Conservation (phyloP, 257 asterid genomes). For the Salvia rosmarinus region DNA sequence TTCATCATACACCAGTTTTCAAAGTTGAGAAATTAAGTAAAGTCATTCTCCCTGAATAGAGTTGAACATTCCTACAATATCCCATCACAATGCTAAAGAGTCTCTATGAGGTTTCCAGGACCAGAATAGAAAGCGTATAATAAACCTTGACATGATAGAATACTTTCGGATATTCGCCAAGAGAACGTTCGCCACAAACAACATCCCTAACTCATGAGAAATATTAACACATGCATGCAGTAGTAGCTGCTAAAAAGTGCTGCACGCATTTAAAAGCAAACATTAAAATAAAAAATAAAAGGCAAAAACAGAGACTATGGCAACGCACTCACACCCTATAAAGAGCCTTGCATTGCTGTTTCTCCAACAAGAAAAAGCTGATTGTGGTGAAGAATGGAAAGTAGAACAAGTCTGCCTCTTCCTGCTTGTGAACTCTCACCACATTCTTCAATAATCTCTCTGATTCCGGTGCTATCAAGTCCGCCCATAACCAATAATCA, state of each 20-base stretch:
- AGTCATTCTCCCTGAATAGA: slow-evolving; percentile 14
- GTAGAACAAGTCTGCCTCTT: slow-evolving; percentile 96
- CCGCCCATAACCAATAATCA: slow-evolving; percentile 99
- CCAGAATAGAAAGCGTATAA: slow-evolving; percentile 14
- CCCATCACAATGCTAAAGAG: slow-evolving; percentile 15
- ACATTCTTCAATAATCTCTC: slow-evolving; percentile 77
- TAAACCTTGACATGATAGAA: background rate
- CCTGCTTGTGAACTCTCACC: slow-evolving; percentile 78
- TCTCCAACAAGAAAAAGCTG: slow-evolving; percentile 92
- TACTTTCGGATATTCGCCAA: background rate
- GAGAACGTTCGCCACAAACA: slow-evolving; percentile 10
- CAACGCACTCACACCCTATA: slow-evolving; percentile 99
- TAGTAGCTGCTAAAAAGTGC: slow-evolving; percentile 18
- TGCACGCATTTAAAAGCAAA: slow-evolving; percentile 19
- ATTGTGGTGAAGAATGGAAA: slow-evolving; percentile 91
- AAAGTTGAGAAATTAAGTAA: slow-evolving; percentile 1
- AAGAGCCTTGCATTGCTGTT: slow-evolving; percentile 92
- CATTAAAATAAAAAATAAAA: background rate
- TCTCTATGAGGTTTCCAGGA: slow-evolving; percentile 17
- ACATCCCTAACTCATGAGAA: slow-evolving; percentile 14
- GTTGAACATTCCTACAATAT: slow-evolving; percentile 5
- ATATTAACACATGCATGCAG: slow-evolving; percentile 3
- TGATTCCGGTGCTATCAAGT: slow-evolving; percentile 80
- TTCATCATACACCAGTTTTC: slow-evolving; percentile 8
- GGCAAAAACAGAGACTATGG: slow-evolving; percentile 34